Base-by-base conservation (phyloP, 192 early-diverging fungal genomes). In the Coemansia sp. region DNA sequence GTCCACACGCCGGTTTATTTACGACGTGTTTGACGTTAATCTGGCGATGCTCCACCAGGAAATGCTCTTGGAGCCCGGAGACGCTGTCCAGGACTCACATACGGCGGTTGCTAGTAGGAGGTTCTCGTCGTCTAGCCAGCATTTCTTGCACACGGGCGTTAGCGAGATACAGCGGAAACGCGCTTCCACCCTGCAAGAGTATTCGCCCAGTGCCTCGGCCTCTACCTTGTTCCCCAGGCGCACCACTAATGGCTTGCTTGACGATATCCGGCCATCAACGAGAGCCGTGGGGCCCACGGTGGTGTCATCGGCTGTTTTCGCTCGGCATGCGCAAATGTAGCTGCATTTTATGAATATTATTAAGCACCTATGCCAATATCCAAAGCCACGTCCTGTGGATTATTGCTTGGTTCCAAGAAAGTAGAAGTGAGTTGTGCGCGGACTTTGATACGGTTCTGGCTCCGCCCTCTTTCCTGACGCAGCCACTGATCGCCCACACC, bases 1-100 rank as follows among this genome's bases (percentile, higher is more conserved):
- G 55, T 66, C 71, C 5, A 71, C 80, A 16, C 63, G 75, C 0
- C 71, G 80, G 14, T 77, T 83, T 43, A 66, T 83, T 21, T 77
- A 74, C 40, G 71, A 83, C 11, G 63, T 83, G 9, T 83, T 83
- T 74, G 75, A 83, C 23, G 80, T 83, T 34, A 76, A 83, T 23
- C 57, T 83, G 40, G 74, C 75, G 14, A 21, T 51, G 5, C 34
- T 83, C 13, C 80, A 74, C 21, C 66, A 67, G 33, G 71, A 77
- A 59, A 33, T 45, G 67, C 45, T 65, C 3, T 16, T 40, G 23
- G 21, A 24, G 33, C n/a, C 33, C n/a, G 26, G n/a, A 20, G n/a
- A 34, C 23, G 42, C 56, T 39, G 40, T 18, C 9, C 39, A 36
- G 14, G 26, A n/a, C 31, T 31, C 31, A 4, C 31, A 31, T 28